Percentiles rank a stretch among this genome's conserved stretches.
Evolutionary conservation across 164 flowering plant genomes (phyloP).

Genomic region (Euptelea pleiosperma): DNA sequence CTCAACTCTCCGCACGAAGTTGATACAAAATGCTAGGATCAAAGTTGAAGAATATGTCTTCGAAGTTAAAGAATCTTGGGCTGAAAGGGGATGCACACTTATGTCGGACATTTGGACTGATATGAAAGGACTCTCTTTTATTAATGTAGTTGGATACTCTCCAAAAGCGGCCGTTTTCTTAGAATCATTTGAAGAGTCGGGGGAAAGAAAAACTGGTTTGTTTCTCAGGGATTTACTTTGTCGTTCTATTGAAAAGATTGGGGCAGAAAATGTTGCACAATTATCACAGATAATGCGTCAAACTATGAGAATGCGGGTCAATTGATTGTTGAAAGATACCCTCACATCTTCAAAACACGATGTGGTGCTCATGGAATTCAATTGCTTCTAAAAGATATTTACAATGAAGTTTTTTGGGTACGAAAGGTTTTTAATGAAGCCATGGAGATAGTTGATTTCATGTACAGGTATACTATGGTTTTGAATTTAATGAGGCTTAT

Average conservation of each 20-base stretch:
- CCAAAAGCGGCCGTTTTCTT: slow-evolving; percentile 21
- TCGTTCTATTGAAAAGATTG: slow-evolving; percentile 22
- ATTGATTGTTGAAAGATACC: slow-evolving; percentile 9
- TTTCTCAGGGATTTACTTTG: slow-evolving; percentile 9
- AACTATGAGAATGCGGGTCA: slow-evolving; percentile 3
- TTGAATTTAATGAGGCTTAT: slow-evolving; percentile 11
- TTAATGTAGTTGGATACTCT: slow-evolving; percentile 20
- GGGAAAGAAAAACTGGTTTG: background rate
- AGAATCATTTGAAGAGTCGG: slow-evolving; percentile 10
- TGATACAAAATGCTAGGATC: slow-evolving; percentile 12
- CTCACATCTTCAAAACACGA: slow-evolving; percentile 15
- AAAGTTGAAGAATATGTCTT: slow-evolving; percentile 18
- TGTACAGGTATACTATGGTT: slow-evolving; percentile 4
- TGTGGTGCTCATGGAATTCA: slow-evolving; percentile 18
- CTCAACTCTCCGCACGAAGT: slow-evolving; percentile 17
- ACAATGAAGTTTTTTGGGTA: slow-evolving; percentile 18
- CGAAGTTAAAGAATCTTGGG: slow-evolving; percentile 18
- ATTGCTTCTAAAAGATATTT: slow-evolving; percentile 17
- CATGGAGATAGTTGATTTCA: slow-evolving; percentile 9
- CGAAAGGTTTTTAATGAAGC: slow-evolving; percentile 11
- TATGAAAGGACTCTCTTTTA: slow-evolving; percentile 2
- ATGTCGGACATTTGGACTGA: slow-evolving; percentile 15
- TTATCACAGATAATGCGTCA: slow-evolving; percentile 3
- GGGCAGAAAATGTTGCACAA: slow-evolving; percentile 22
- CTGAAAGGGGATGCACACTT: slow-evolving; percentile 22